Evolutionary conservation across 192 early-diverging fungal species (phyloP).

Genomic region (Coemansia asiatica): DNA sequence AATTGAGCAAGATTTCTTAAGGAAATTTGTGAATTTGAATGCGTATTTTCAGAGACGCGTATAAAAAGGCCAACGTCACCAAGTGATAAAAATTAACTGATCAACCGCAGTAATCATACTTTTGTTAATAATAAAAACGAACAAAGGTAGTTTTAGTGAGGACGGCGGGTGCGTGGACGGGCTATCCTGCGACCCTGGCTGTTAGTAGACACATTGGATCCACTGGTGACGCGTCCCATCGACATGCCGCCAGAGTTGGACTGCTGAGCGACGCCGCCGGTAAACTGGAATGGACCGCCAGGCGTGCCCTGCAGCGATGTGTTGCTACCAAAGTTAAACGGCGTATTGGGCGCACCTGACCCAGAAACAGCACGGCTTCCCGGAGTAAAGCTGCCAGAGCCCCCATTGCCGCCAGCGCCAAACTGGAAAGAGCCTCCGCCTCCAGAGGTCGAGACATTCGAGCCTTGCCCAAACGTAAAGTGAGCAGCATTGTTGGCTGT

Average conservation of each 20-base stretch:
- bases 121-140: background rate
- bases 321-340: conserved; percentile 45
- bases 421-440: conserved; percentile 31
- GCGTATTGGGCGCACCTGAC: conserved; percentile 13
- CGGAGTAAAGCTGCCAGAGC: conserved; percentile 8
- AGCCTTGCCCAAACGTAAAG: conserved; percentile 36
- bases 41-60: background rate
- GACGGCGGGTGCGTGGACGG: conserved; percentile 36
- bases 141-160: conserved; percentile 12
- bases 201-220: conserved; percentile 42
- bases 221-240: conserved; percentile 38
- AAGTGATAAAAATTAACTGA: conserved; percentile 7
- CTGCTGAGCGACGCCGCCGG: conserved; percentile 33
- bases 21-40: conserved; percentile 1
- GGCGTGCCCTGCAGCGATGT: conserved; percentile 20
- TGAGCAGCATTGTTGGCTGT: conserved; percentile 13
- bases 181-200: conserved; percentile 45
- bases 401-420: conserved; percentile 11
- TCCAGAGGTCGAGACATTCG: conserved; percentile 5
- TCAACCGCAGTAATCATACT: background rate
- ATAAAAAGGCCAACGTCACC: conserved; percentile 20
- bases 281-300: conserved; percentile 37
- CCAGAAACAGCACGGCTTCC: conserved; percentile 7
- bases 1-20: background rate
- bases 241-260: conserved; percentile 43